Percentiles rank a stretch among this genome's conserved stretches.
Conservation (phyloP, 257 asterid genomes). For the Nicotiana sylvestris region DNA sequence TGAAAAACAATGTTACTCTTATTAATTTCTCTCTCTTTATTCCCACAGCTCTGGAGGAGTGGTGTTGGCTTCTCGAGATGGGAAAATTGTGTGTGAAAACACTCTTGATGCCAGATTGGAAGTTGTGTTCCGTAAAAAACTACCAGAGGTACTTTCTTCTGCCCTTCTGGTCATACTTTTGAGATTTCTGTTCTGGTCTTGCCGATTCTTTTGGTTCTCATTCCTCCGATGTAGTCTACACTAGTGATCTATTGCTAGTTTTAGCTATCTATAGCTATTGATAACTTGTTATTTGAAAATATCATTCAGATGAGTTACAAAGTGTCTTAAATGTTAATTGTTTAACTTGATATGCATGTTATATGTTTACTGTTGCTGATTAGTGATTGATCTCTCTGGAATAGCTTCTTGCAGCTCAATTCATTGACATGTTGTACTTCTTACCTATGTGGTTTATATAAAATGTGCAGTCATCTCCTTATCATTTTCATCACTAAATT, state of each 20-base stretch:
- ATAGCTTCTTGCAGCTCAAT: neutral
- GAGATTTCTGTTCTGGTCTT: neutral
- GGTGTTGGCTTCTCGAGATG: conserved; percentile 95
- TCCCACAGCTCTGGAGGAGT: conserved; percentile 81
- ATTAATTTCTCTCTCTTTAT: conserved; percentile 6
- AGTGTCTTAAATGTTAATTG: neutral
- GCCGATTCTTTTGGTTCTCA: neutral
- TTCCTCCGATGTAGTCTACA: neutral
- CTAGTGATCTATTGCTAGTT: neutral
- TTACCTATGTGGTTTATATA: neutral
- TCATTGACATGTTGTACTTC: neutral
- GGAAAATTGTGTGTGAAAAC: conserved; percentile 93
- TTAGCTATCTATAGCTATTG: no score
- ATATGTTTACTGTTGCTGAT: neutral
- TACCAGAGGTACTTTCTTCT: conserved; percentile 68
- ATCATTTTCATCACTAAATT: neutral
- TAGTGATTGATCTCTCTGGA: neutral
- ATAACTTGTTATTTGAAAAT: neutral
- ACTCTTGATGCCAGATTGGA: conserved; percentile 88
- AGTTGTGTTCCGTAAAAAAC: conserved; percentile 75
- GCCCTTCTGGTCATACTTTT: neutral
- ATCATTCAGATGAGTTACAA: neutral
- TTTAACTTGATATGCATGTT: neutral
- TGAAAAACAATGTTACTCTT: neutral
- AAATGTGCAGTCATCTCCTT: neutral